These are phyloP conservation scores for Kingdonia uniflora DNA, from an alignment of 164 flowering plant species.

Conservation along the genomic window DNA sequence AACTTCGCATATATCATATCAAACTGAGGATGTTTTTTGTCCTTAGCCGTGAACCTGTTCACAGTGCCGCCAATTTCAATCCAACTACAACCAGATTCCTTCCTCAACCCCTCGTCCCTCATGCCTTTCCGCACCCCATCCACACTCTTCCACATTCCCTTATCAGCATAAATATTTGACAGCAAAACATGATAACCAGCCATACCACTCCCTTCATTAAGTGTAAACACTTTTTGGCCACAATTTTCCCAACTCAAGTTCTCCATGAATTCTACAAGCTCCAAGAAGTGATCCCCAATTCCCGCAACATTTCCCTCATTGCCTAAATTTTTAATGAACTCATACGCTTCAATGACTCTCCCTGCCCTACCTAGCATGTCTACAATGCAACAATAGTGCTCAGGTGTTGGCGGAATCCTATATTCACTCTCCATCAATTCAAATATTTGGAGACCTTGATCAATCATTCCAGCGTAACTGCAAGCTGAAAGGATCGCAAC, in stretches of 20 bases:
- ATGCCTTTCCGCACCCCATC: conserved; percentile 54
- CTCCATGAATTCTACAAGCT: conserved; percentile 61
- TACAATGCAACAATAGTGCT: conserved; percentile 74
- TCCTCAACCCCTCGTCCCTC: conserved; percentile 56
- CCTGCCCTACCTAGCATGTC: conserved; percentile 93
- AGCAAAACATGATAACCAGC: conserved; percentile 72
- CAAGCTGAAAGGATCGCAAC: conserved; percentile 82
- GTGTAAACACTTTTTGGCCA: conserved; percentile 41
- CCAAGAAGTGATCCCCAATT: conserved; percentile 89
- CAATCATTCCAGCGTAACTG: conserved; percentile 66
- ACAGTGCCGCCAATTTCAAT: conserved; percentile 45
- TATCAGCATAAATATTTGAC: conserved; percentile 73
- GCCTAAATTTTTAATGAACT: conserved; percentile 45
- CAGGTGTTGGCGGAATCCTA: conserved; percentile 39
- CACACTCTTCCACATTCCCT: conserved; percentile 58
- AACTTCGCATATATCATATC: conserved; percentile 38
- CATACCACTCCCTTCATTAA: conserved; percentile 27
- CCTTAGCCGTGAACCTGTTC: conserved; percentile 49
- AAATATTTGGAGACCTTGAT: conserved; percentile 66
- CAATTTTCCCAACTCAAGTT: conserved; percentile 53
- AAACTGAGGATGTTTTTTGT: conserved; percentile 40
- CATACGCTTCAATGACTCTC: conserved; percentile 66
- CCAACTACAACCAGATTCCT: conserved; percentile 76
- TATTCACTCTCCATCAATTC: conserved; percentile 49
- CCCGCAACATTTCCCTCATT: conserved; percentile 42